Evolutionary conservation across 2,329 filamentous ascomycete species (phyloP).

Genomic region (Penicillium digitatum): DNA sequence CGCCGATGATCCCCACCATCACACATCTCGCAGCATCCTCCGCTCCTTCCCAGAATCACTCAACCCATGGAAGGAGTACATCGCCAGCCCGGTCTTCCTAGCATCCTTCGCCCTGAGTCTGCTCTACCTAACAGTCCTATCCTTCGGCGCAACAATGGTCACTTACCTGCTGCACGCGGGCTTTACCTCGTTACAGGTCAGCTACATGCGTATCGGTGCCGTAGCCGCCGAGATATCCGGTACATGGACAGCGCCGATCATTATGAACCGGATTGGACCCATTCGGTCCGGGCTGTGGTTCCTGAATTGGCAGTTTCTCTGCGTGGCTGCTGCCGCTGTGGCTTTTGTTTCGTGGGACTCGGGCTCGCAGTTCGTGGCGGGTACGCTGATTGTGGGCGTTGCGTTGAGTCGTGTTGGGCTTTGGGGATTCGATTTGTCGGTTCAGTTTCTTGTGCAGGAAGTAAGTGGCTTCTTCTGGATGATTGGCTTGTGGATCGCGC

Average conservation of each 20-base stretch:
- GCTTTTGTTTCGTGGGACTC: constrained; percentile 25
- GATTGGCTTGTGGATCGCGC: not conserved
- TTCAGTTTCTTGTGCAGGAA: constrained; percentile 60
- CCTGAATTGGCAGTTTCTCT: constrained; percentile 62
- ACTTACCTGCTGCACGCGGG: constrained; percentile 53
- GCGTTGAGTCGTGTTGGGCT: constrained; percentile 58
- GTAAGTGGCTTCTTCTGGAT: constrained; percentile 31
- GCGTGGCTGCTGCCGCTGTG: constrained; percentile 47
- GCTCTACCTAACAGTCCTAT: constrained; percentile 54
- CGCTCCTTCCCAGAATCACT: constrained; percentile 1
- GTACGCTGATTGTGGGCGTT: constrained; percentile 49
- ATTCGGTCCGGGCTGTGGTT: constrained; percentile 69
- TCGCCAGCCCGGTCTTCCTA: constrained; percentile 33
- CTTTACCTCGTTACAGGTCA: constrained; percentile 49
- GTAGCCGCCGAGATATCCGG: constrained; percentile 53
- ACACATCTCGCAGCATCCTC: not conserved
- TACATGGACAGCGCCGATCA: constrained; percentile 50
- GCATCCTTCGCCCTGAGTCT: constrained; percentile 50
- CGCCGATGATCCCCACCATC: not conserved
- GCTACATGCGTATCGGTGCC: constrained; percentile 46
- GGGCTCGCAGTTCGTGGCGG: constrained; percentile 40
- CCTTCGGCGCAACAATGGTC: constrained; percentile 54
- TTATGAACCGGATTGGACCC: constrained; percentile 52
- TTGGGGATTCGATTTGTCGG: constrained; percentile 59
- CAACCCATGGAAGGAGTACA: constrained; percentile 28